Base-by-base conservation (phyloP, 2,329 filamentous ascomycete genomes). In the Aurifilum marmelostoma region DNA sequence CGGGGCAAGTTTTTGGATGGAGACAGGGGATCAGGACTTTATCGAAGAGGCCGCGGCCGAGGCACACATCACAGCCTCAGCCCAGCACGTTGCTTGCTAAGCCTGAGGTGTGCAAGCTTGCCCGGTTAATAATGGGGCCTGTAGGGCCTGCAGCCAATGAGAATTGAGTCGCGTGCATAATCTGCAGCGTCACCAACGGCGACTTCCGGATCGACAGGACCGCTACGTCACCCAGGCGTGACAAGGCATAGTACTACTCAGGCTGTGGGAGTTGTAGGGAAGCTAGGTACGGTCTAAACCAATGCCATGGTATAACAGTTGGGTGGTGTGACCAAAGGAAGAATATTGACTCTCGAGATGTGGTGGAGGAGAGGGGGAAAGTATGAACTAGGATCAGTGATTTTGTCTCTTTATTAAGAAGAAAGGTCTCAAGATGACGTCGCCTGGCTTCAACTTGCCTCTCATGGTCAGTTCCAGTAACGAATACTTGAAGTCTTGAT, bases 161-260 rank as follows among this genome's bases (percentile, higher is more conserved):
- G 2, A 4, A 34, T 9, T 2, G n/a, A 29, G 56, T 66, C 65
- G 65, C 65, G 65, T 66, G 65, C 54, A 56, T 66, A 37, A 32
- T 60, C 64, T 61, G 39, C 39, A 54, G 47, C 65, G 29, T 60
- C 54, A 64, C 47, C 16, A 27, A 32, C 43, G 47, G 43, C n/a
- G 62, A 24, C 29, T 50, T n/a, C 65, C 41, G 56, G 56, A 66
- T 61, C 65, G 18, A 24, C 63, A 24, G 63, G 50, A 16, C 27
- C 24, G 41, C 37, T 47, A 63, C 61, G 61, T 63, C 61, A 63
- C 47, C 39, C 37, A 14, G 14, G 11, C 8, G 8, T 34, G 8
- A 39, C 5, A 34, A 8, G 4, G 8, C 34, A 8, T 34, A 34
- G 34, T 34, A 34, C 34, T 34, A 8, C 8, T 4, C 34, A n/a